Evolutionary conservation across 2,329 filamentous ascomycete genomes (phyloP).

Genomic region (Phyllosticta citribraziliensis): DNA sequence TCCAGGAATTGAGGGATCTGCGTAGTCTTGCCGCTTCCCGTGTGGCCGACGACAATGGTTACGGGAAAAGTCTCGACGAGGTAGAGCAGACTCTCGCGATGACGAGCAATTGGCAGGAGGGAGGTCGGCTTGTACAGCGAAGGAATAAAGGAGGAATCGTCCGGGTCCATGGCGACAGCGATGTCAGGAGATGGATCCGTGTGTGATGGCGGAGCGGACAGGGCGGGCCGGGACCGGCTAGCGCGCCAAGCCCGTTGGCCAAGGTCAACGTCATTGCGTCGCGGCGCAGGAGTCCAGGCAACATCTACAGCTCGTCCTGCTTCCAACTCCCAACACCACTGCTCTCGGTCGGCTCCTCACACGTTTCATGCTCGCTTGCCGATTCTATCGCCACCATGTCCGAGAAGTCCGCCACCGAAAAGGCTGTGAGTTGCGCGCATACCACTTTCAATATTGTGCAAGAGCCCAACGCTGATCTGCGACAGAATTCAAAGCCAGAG

Average conservation of each 20-base stretch:
- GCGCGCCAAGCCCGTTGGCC: not conserved
- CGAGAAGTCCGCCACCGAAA: constrained; percentile 11
- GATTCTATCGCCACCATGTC: constrained; percentile 7
- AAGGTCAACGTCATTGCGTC: not conserved
- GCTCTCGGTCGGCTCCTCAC: not conserved
- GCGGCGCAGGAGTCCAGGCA: constrained; percentile 2
- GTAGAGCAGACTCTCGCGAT: constrained; percentile 72
- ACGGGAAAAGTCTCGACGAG: constrained; percentile 75
- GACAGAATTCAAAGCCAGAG: constrained; percentile 28
- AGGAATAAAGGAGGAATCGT: constrained; percentile 52
- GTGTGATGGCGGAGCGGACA: not conserved
- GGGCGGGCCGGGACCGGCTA: not conserved
- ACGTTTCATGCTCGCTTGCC: not conserved
- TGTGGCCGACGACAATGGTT: constrained; percentile 85
- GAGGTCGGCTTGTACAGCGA: constrained; percentile 77
- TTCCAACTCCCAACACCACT: not conserved
- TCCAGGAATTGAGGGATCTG: constrained; percentile 90
- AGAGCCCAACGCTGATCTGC: constrained; percentile 12
- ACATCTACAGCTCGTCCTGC: not conserved
- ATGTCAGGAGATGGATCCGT: not conserved
- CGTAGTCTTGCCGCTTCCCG: constrained; percentile 90
- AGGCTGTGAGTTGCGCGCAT: constrained; percentile 11
- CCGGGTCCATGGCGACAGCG: constrained; percentile 18
- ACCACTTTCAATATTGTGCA: constrained; percentile 15
- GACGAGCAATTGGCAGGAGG: constrained; percentile 76